Conservation (phyloP, 176 grass and related monocot genomes). For the Triticum urartu region DNA sequence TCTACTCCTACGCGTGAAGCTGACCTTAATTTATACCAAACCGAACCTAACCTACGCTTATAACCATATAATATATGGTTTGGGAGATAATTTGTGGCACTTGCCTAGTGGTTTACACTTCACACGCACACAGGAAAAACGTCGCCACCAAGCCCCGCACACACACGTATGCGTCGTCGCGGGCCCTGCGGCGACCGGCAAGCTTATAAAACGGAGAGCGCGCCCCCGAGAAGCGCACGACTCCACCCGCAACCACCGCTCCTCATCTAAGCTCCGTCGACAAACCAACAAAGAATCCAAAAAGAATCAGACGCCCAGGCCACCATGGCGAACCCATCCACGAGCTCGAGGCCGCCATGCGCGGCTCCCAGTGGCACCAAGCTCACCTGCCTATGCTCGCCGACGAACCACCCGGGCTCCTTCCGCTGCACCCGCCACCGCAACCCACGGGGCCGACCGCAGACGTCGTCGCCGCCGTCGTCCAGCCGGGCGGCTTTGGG, state of each 20-base stretch:
- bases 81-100: too few relatives aligned
- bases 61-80: too few relatives aligned
- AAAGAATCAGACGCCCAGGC: neutral
- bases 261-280: neutral
- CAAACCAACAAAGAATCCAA: neutral
- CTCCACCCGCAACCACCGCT: neutral
- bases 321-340: conserved; percentile 38
- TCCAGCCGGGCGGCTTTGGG: neutral
- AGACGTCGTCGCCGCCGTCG: neutral
- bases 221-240: neutral
- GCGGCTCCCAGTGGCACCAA: neutral
- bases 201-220: conserved; percentile 27
- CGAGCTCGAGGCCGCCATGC: neutral
- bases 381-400: conserved; percentile 64
- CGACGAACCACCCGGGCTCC: conserved; percentile 73
- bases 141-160: too few relatives aligned
- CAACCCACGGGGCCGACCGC: neutral
- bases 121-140: too few relatives aligned
- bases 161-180: too few relatives aligned
- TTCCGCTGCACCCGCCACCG: conserved; percentile 80
- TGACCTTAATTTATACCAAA: too few relatives aligned
- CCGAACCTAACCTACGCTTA: too few relatives aligned
- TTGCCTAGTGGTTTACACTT: too few relatives aligned
- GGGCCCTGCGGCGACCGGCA: neutral
- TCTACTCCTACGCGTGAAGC: too few relatives aligned